Evolutionary conservation across 129 eudicot genomes (phyloP), one percentile per base, ranked within the genome.

Genomic region (Arctium lappa): DNA sequence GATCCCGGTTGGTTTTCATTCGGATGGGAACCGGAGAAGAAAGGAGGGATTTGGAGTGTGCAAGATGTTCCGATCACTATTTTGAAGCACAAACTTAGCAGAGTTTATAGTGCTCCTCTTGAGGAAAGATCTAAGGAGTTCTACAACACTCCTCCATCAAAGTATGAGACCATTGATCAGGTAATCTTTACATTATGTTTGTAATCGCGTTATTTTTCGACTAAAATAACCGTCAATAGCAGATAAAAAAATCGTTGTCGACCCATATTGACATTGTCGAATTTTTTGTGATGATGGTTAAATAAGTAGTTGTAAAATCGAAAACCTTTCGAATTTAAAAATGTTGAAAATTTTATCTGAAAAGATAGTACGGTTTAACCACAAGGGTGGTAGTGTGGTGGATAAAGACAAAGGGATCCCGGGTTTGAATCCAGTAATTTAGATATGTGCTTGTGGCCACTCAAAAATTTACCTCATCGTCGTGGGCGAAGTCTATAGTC

Each of bases 151-250:
- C 69, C 91, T 27, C 98, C 98, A 38, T 92, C 97, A 18, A 95
- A 95, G 85, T 95, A 87, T 76, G 98, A 95, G 79, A 84, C 92
- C 37, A 81, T 92, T 37, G 98, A 95, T 88, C 94, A 91, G 98
- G 98, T 94, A 83, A 44, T 7, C 15, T 77, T 15, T 5, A 73
- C 13, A 8, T 32, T 27, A 7, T 32, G 34, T 68, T 31, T 42
- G 16, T 8, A 46, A 11, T 46, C 4, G 56, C 2, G 29, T 56
- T 15, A 16, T 56, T 56, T 56, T 50, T 2, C 1, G 8, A 56
- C 22, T 8, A 56, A 56, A 16, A 16, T 18, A 56, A 5, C 2
- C 1, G 27, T 16, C 66, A 6, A 53, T 53, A 53, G 22, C 65
- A 33, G 6, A 1, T 2, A 56, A 15, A 44, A 44, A 3, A 34